These are phyloP conservation scores for Dictyostelium capitatum DNA, from an alignment of 78 protist genomes.

Conservation along the genomic window DNA sequence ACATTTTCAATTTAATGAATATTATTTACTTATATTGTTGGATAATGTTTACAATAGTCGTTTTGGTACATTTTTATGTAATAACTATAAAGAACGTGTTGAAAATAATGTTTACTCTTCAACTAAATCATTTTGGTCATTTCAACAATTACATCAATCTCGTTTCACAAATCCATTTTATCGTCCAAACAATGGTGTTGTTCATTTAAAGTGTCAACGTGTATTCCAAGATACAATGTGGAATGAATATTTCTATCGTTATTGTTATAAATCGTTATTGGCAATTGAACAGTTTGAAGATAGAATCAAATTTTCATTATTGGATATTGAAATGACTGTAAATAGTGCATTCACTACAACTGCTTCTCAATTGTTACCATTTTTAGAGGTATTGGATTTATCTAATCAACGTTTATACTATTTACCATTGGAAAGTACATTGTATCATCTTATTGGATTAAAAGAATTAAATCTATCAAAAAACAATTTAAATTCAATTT, in stretches of 20 bases:
- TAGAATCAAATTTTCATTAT: not conserved
- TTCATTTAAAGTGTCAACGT: conserved; percentile 37
- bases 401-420: conserved; percentile 11
- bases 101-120: conserved; percentile 18
- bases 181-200: not conserved
- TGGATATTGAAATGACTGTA: conserved; percentile 7
- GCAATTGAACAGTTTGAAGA: conserved; percentile 65
- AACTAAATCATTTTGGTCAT: conserved; percentile 67
- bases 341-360: not conserved
- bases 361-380: not conserved
- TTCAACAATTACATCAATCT: not conserved
- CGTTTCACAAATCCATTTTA: conserved; percentile 24
- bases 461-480: conserved; percentile 39
- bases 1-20: conserved; percentile 70
- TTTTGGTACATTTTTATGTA: conserved; percentile 81
- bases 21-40: conserved; percentile 17
- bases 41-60: conserved; percentile 38
- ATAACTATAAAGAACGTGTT: conserved; percentile 41
- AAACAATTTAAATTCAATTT: conserved; percentile 58
- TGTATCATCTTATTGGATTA: not conserved
- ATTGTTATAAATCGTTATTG: conserved; percentile 50
- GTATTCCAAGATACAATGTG: conserved; percentile 76
- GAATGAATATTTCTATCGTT: conserved; percentile 73
- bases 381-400: conserved; percentile 26
- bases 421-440: conserved; percentile 8